phyloP scores from a whole-genome alignment of 768 basidiomycete species.

The Lactarius quietus region DNA sequence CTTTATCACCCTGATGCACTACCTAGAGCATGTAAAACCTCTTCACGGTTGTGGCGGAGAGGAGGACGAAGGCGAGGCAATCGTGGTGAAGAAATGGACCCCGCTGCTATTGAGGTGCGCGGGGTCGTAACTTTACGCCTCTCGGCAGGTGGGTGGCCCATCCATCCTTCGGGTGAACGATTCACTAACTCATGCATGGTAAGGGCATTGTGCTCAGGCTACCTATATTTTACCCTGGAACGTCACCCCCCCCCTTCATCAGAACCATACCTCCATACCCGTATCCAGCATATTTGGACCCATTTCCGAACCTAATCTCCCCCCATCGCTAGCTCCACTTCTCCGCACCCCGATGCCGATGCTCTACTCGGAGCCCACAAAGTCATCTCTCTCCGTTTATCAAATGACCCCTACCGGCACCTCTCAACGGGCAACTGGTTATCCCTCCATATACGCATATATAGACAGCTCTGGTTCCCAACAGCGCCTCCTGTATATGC shows the following conservation, averaged over 20 bases:
- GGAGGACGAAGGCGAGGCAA: conserved; percentile 38
- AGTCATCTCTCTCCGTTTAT: conserved; percentile 35
- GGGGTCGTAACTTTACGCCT: conserved; percentile 60
- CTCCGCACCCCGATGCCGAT: conserved; percentile 21
- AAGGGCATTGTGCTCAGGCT: conserved; percentile 67
- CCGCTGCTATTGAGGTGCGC: conserved; percentile 62
- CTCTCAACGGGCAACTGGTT: conserved; percentile 29
- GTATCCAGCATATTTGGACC: conserved; percentile 3
- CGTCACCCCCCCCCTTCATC: conserved; percentile 44
- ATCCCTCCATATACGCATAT: conserved; percentile 28
- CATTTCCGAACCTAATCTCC: conserved; percentile 14
- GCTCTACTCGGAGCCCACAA: conserved; percentile 30
- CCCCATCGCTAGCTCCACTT: conserved; percentile 25
- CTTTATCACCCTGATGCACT: too few species aligned
- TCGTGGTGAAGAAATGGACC: neutral
- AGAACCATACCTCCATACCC: conserved; percentile 23
- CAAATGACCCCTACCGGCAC: conserved; percentile 39
- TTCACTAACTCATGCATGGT: conserved; percentile 39
- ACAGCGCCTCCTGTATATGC: conserved; percentile 19
- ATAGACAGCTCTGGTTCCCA: conserved; percentile 34
- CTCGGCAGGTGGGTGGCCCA: conserved; percentile 53
- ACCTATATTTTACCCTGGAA: too few species aligned
- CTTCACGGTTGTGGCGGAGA: too few species aligned
- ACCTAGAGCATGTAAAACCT: too few species aligned
- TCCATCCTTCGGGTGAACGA: conserved; percentile 3